A percentile compares a stretch with the other conserved stretches of the same genome.
Evolutionary conservation across 805 yeast genomes (phyloP).

Genomic region (Saccharomycopsis microspora): DNA sequence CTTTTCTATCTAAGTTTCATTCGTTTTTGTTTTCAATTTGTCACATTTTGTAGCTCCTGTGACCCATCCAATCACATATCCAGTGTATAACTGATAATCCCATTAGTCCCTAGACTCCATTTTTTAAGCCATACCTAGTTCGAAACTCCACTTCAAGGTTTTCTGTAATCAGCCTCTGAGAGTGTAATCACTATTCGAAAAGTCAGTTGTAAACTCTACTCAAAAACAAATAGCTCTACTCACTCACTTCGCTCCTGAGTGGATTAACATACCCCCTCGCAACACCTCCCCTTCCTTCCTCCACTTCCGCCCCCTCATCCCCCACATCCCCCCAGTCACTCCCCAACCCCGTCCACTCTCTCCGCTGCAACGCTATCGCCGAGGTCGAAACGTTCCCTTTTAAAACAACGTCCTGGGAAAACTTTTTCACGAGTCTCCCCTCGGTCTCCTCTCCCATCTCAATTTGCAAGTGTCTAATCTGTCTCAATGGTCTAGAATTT

Average conservation of each 20-base stretch:
- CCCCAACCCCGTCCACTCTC: conserved; percentile 86
- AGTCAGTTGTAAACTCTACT: background rate
- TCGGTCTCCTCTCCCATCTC: conserved; percentile 28
- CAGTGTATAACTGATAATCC: too few relatives aligned
- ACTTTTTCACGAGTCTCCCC: conserved; percentile 40
- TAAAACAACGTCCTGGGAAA: conserved; percentile 50
- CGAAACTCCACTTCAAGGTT: too few relatives aligned
- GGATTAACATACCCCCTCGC: conserved; percentile 68
- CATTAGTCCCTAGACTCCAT: too few relatives aligned
- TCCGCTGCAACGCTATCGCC: conserved; percentile 58
- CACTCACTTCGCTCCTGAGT: conserved; percentile 20
- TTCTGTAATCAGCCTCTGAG: too few relatives aligned
- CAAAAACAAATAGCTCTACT: background rate
- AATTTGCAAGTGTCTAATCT: conserved; percentile 50
- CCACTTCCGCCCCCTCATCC: conserved; percentile 62
- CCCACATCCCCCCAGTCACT: conserved; percentile 52
- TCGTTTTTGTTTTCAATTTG: too few relatives aligned
- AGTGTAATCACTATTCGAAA: background rate
- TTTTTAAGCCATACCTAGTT: too few relatives aligned
- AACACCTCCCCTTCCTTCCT: conserved; percentile 76
- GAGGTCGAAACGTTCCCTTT: conserved; percentile 83
- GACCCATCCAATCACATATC: too few relatives aligned
- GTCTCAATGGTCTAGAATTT: conserved; percentile 67
- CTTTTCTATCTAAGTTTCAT: too few relatives aligned
- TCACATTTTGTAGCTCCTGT: too few relatives aligned